Conservation (phyloP, 108 stramenopile genomes). For the Skeletonema marinoi region DNA sequence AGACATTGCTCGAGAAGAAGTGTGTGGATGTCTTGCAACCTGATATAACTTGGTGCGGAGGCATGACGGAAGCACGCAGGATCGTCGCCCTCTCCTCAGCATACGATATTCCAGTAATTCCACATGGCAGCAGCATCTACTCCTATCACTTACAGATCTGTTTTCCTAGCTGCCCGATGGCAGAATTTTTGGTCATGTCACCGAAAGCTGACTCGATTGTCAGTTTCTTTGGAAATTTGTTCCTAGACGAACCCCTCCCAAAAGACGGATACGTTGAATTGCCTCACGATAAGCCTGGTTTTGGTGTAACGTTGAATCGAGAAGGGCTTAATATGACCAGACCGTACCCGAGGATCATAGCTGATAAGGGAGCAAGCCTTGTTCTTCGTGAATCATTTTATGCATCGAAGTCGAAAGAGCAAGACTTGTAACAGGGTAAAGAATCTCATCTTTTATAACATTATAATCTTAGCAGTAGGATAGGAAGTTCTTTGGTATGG, state of each 20-base stretch:
- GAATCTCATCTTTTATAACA: too few species aligned
- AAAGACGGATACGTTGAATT: slow-evolving; percentile 63
- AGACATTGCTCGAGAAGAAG: slow-evolving; percentile 56
- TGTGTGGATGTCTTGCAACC: slow-evolving; percentile 70
- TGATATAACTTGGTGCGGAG: slow-evolving; percentile 77
- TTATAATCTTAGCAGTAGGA: background rate
- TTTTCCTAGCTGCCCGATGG: slow-evolving; percentile 64
- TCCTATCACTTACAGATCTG: slow-evolving; percentile 75
- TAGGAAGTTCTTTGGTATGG: background rate
- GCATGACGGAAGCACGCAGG: slow-evolving; percentile 69
- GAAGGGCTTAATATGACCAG: slow-evolving; percentile 46
- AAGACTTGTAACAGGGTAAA: background rate
- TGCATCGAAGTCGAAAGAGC: background rate
- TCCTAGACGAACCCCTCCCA: slow-evolving; percentile 69
- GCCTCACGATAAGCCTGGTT: slow-evolving; percentile 58
- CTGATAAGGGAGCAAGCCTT: background rate
- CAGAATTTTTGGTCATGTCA: slow-evolving; percentile 67
- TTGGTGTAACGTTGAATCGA: slow-evolving; percentile 69
- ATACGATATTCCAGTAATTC: slow-evolving; percentile 65
- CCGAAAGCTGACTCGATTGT: slow-evolving; percentile 64
- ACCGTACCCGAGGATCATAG: slow-evolving; percentile 9
- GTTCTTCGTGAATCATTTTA: background rate
- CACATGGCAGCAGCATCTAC: slow-evolving; percentile 65
- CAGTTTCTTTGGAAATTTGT: slow-evolving; percentile 58
- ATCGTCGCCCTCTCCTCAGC: slow-evolving; percentile 65